Evolutionary conservation across 2,329 filamentous ascomycete genomes (phyloP).

Genomic region (Fusarium algeriense): DNA sequence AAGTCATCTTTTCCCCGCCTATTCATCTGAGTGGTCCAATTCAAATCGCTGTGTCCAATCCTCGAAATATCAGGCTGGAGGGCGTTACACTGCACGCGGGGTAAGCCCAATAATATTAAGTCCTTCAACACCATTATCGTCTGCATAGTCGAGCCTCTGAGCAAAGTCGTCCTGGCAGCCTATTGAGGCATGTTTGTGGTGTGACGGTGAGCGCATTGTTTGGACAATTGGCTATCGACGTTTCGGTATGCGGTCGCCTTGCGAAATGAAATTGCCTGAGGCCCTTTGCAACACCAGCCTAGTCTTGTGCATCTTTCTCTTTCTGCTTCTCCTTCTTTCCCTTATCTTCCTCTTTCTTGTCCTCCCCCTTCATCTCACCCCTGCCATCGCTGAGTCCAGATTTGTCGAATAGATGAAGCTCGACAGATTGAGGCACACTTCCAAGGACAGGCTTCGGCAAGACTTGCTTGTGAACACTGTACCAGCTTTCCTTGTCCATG

Average conservation of each 20-base stretch:
- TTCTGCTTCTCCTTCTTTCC: slow-evolving; percentile 1
- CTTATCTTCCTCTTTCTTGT: slow-evolving; percentile 1
- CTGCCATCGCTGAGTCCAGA: slow-evolving; percentile 41
- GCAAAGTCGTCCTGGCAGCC: neutral
- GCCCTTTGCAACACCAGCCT: slow-evolving; percentile 27
- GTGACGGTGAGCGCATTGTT: slow-evolving; percentile 24
- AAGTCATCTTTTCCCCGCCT: slow-evolving; percentile 35
- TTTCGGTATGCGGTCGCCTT: slow-evolving; percentile 29
- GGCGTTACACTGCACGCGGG: slow-evolving; percentile 45
- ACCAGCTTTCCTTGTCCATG: slow-evolving; percentile 61
- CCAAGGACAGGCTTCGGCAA: slow-evolving; percentile 62
- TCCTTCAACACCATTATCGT: slow-evolving; percentile 13
- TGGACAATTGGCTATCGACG: slow-evolving; percentile 37
- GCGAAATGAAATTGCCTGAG: slow-evolving; percentile 17
- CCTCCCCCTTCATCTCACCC: slow-evolving; percentile 2
- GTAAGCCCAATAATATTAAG: slow-evolving; percentile 43
- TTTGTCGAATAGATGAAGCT: slow-evolving; percentile 66
- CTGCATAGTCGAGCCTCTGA: slow-evolving; percentile 26
- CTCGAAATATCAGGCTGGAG: slow-evolving; percentile 40
- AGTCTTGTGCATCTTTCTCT: slow-evolving; percentile 7
- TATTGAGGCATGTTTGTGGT: slow-evolving; percentile 5
- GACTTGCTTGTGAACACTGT: slow-evolving; percentile 54
- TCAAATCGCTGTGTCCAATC: slow-evolving; percentile 32
- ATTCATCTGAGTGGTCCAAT: slow-evolving; percentile 27
- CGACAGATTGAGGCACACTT: slow-evolving; percentile 59